These are phyloP conservation scores for Suillus hirtellus DNA, from an alignment of 768 basidiomycete genomes.

Conservation along the genomic window DNA sequence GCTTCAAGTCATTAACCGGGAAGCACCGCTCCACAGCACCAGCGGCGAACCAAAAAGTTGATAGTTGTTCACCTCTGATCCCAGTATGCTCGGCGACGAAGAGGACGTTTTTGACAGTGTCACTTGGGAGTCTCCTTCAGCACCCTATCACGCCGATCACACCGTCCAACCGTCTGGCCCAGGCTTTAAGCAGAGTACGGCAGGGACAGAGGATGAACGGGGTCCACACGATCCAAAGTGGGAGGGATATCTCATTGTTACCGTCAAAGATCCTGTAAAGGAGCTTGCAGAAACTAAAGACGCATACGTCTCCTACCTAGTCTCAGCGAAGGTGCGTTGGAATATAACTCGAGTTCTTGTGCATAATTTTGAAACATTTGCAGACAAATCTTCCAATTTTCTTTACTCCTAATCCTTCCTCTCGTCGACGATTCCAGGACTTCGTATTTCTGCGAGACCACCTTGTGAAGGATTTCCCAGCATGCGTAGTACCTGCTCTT, in stretches of 20 bases:
- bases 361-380: slow-evolving; percentile 14
- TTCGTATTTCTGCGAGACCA: slow-evolving; percentile 93
- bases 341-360: slow-evolving; percentile 1
- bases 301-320: slow-evolving; percentile 92
- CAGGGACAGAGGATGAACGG: slow-evolving; percentile 62
- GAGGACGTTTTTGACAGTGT: slow-evolving; percentile 92
- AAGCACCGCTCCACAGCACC: not conserved
- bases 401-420: slow-evolving; percentile 68
- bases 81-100: slow-evolving; percentile 75
- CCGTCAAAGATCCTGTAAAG: slow-evolving; percentile 91
- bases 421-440: slow-evolving; percentile 92
- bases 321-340: slow-evolving; percentile 74
- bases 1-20: not conserved
- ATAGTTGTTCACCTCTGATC: not conserved
- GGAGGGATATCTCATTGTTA: slow-evolving; percentile 83
- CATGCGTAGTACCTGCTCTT: slow-evolving; percentile 95
- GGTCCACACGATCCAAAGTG: slow-evolving; percentile 83
- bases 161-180: slow-evolving; percentile 52
- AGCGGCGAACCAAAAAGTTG: not conserved
- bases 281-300: slow-evolving; percentile 97
- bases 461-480: slow-evolving; percentile 89
- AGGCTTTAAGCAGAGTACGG: slow-evolving; percentile 81
- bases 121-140: slow-evolving; percentile 81
- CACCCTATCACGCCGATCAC: slow-evolving; percentile 50
- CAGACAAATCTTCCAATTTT: slow-evolving; percentile 93